Base-by-base conservation (phyloP, 2,329 filamentous ascomycete species). In the Diaporthe citri region DNA sequence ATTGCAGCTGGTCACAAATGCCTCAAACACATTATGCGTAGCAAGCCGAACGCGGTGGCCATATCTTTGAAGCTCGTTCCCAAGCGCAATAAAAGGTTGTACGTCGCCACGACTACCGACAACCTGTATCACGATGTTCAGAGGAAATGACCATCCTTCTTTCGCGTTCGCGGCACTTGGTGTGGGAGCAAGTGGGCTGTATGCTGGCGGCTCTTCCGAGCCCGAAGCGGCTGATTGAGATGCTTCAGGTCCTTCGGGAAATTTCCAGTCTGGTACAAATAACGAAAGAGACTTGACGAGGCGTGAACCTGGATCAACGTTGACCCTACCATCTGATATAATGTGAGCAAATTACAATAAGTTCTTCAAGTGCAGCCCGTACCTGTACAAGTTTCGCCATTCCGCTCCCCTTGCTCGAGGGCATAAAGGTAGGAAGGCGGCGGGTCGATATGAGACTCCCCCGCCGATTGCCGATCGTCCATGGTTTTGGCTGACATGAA, bases 191-290 rank as follows among this genome's bases (percentile, higher is more conserved):
- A 46, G 4, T 2, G 25, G 3, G 10, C 41, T 46, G 39, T 64
- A 64, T 2, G 59, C 59, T 46, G 59, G 39, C 20, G 59, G 59
- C 25, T 39, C 25, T 5, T 31, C 59, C 25, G 13, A 9, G 1
- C 41, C 25, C 7, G 39, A n/a, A 22, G 39, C 15, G 25, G 41
- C 2, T 28, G 41, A 8, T 25, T 46, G 59, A 9, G 59, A 31
- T 22, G 59, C 13, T 15, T 46, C 59, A n/a, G 25, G 25, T 46
- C 12, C 39, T 5, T 64, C 59, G 25, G n/a, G 12, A 9, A 28
- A 46, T 46, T 64, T 64, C 59, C 59, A 64, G 17, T 64, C 59
- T 17, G 59, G 59, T 20, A 64, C 25, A 46, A 64, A 64, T 22
- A 64, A 34, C n/a, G 59, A 64, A 20, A 64, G 59, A 12, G 59